phyloP scores from a whole-genome alignment of 1,284 basidiomycete genomes.

The Ceratobasidium sp. region DNA sequence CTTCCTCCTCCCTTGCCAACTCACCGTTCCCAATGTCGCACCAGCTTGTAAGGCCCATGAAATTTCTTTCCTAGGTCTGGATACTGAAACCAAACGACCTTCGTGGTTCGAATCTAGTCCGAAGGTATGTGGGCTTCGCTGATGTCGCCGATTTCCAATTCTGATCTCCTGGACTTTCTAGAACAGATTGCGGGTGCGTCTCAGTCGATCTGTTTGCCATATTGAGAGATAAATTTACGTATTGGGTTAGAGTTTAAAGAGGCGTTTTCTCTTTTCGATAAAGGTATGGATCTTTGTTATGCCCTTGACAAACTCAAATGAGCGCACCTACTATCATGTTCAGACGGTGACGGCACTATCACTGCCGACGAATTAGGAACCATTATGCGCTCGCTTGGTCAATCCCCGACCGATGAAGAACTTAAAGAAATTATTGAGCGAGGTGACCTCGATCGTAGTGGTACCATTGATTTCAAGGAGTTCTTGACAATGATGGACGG shows the following conservation, averaged over 20 bases:
- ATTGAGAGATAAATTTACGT: not conserved
- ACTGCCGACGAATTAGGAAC: conserved; percentile 66
- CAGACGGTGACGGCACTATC: conserved; percentile 46
- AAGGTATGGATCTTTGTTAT: conserved; percentile 13
- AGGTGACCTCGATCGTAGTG: conserved; percentile 70
- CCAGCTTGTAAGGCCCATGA: conserved; percentile 41
- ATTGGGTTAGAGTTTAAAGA: conserved; percentile 41
- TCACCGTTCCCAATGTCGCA: conserved; percentile 18
- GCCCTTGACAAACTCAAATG: not conserved
- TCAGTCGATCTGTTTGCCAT: not conserved
- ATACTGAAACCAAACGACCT: not conserved
- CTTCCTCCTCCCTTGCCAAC: conserved; percentile 6
- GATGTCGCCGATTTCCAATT: conserved; percentile 7
- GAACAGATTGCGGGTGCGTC: conserved; percentile 46
- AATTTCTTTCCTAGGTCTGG: not conserved
- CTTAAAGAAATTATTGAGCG: conserved; percentile 65
- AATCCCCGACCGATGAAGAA: conserved; percentile 73
- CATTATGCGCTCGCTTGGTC: conserved; percentile 72
- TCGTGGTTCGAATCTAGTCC: conserved; percentile 14
- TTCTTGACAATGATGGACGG: conserved; percentile 72
- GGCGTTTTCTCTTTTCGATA: conserved; percentile 47
- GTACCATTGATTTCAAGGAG: conserved; percentile 72
- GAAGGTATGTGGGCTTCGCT: conserved; percentile 22
- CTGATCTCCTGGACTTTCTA: conserved; percentile 31
- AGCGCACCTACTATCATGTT: not conserved